A percentile compares a stretch with the other conserved stretches of the same genome.
These are phyloP conservation scores for Somion occarium DNA, from an alignment of 1,284 basidiomycete genomes.

Conservation along the genomic window DNA sequence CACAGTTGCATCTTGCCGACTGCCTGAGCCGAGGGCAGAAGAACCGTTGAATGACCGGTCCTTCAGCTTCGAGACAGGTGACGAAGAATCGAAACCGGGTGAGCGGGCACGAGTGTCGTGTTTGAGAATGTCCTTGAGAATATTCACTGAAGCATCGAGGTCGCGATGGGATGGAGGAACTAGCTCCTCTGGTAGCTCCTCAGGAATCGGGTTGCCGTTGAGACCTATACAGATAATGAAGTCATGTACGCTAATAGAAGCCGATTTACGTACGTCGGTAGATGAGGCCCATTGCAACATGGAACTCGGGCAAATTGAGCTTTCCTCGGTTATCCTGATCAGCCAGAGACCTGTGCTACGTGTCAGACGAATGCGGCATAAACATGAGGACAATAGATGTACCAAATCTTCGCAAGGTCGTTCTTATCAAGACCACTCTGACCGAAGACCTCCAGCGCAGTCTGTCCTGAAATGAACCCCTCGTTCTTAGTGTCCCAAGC, in stretches of 20 bases:
- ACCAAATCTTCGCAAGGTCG: constrained; percentile 95
- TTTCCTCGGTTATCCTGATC: constrained; percentile 91
- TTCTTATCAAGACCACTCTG: constrained; percentile 89
- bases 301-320: constrained; percentile 94
- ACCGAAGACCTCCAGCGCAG: constrained; percentile 91
- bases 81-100: constrained; percentile 38
- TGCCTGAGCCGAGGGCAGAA: constrained; percentile 47
- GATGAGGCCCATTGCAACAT: constrained; percentile 98
- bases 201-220: constrained; percentile 91
- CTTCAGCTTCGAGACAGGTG: constrained; percentile 56
- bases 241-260: not conserved
- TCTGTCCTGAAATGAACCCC: constrained; percentile 86
- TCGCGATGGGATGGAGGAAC: constrained; percentile 91
- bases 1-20: constrained; percentile 84
- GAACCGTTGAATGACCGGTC: constrained; percentile 67
- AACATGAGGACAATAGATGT: constrained; percentile 4
- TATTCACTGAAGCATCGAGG: constrained; percentile 87
- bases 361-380: not conserved
- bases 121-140: constrained; percentile 87
- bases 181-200: constrained; percentile 94
- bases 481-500: constrained; percentile 87
- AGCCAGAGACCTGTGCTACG: constrained; percentile 69
- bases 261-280: constrained; percentile 72
- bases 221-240: constrained; percentile 50
- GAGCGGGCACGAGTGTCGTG: constrained; percentile 72